A percentile compares a stretch with the other conserved stretches of the same genome.
These are phyloP conservation scores for Aspergillus ellipticus DNA, from an alignment of 495 filamentous ascomycete species.

Conservation along the genomic window DNA sequence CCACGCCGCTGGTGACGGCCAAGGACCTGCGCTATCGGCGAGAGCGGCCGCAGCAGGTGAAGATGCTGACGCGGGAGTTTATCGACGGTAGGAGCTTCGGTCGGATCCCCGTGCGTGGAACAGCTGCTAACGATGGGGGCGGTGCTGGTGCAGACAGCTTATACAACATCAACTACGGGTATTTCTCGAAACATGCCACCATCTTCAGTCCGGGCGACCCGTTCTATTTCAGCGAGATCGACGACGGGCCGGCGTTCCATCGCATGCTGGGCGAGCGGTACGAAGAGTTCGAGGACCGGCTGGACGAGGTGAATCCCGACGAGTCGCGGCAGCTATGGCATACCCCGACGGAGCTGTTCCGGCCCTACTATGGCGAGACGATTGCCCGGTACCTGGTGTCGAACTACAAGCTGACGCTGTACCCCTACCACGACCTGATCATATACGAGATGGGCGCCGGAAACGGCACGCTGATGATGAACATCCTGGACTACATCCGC, in stretches of 20 bases:
- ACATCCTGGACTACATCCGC: conserved; percentile 95
- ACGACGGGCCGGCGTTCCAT: conserved; percentile 82
- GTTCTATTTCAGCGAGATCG: conserved; percentile 81
- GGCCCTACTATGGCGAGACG: conserved; percentile 94
- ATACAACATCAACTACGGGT: conserved; percentile 96
- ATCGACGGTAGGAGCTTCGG: conserved; percentile 79
- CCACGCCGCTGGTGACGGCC: conserved; percentile 81
- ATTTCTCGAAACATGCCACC: conserved; percentile 95
- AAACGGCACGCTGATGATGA: conserved; percentile 96
- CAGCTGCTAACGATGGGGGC: neutral
- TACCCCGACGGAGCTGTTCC: conserved; percentile 95
- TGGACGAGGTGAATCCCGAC: conserved; percentile 68
- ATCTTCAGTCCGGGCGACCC: conserved; percentile 92
- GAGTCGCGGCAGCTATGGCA: conserved; percentile 93
- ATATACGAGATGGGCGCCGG: conserved; percentile 99
- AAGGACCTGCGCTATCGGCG: conserved; percentile 64
- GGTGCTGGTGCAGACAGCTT: conserved; percentile 66
- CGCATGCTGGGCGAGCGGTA: conserved; percentile 71
- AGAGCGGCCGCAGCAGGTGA: conserved; percentile 80
- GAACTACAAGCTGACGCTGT: conserved; percentile 91
- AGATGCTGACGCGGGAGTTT: conserved; percentile 96
- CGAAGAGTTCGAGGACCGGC: conserved; percentile 79
- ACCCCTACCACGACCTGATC: conserved; percentile 93
- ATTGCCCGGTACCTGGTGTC: conserved; percentile 90
- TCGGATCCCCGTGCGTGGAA: neutral